Evolutionary conservation across 139 green algal genomes (phyloP).

Genomic region (Volvox africanus): DNA sequence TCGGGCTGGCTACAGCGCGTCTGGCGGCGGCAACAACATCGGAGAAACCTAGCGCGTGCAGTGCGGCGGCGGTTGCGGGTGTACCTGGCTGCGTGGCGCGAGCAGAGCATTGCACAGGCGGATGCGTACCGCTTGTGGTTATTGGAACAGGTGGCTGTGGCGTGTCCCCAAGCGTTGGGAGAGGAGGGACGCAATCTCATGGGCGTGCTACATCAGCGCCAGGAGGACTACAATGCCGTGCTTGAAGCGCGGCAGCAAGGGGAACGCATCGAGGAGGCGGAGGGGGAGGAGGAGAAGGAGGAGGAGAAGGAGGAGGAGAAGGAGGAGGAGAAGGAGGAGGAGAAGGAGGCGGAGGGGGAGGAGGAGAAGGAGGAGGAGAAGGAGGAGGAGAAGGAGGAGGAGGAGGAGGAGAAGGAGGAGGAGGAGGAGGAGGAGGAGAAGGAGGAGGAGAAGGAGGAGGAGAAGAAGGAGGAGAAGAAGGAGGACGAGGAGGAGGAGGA

Average conservation of each 20-base stretch:
- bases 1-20: not conserved
- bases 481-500: not conserved
- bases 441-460: not conserved
- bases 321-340: not conserved
- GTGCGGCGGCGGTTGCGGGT: not conserved
- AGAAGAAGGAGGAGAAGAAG: not conserved
- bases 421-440: too few species aligned
- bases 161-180: not conserved
- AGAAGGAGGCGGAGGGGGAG: not conserved
- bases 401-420: not conserved
- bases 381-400: not conserved
- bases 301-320: not conserved
- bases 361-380: not conserved
- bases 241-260: not conserved
- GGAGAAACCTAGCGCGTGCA: not conserved
- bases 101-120: not conserved
- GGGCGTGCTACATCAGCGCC: not conserved
- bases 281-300: not conserved
- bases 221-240: not conserved
- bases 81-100: slow-evolving; percentile 10
- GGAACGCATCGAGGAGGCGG: not conserved
- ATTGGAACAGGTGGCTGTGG: slow-evolving; percentile 5
- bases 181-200: not conserved
- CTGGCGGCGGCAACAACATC: not conserved
- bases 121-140: slow-evolving; percentile 7